Evolutionary conservation across 2,329 filamentous ascomycete genomes (phyloP), one percentile per base, ranked within the genome.

Genomic region (Davidsoniella neocaledoniae): DNA sequence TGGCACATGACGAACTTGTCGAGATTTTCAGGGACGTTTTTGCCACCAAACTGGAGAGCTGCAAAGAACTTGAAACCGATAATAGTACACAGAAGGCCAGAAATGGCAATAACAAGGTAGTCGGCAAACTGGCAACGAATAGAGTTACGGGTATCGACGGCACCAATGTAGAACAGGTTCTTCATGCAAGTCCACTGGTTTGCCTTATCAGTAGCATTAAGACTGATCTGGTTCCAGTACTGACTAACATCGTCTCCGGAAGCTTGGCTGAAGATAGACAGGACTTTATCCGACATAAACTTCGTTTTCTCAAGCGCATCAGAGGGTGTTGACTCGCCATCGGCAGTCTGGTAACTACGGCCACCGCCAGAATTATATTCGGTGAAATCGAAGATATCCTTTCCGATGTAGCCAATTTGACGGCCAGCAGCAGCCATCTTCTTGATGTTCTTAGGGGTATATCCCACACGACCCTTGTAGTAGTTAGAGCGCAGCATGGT

Each of bases 1-100:
- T 95, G 93, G 61, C 86, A 94, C 66, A 98, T 95, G 63, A 98
- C 74, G 63, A 98, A 98, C 63, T 98, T 98, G 67, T 98, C 91
- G 26, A 98, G 76, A 61, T 95, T 91, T 66, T 98, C 91, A 0
- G 91, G 93, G 37, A 90, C 69, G 55, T 85, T 95, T 69, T 94
- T 94, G 58, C 74, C 79, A 42, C 86, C 82, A 59, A 98, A 98
- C 61, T 98, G 91, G 52, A 98, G 73, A 6, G 91, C 91, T 29
- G 93, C 93, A 56, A 96, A 74, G 70, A 98, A 98, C 64, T 98
- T 98, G 78, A 96, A 93, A 16, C 74, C 77, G 57, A 98, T 90
- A 54, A 98, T 81, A 43, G 74, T 73, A 57, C 81, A 83, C 42
- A 98, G 71, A 52, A 95, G 57, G 56, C 86, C 72, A 0, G 90